Base-by-base conservation (phyloP, 257 asterid genomes). In the Fraxinus pennsylvanica region DNA sequence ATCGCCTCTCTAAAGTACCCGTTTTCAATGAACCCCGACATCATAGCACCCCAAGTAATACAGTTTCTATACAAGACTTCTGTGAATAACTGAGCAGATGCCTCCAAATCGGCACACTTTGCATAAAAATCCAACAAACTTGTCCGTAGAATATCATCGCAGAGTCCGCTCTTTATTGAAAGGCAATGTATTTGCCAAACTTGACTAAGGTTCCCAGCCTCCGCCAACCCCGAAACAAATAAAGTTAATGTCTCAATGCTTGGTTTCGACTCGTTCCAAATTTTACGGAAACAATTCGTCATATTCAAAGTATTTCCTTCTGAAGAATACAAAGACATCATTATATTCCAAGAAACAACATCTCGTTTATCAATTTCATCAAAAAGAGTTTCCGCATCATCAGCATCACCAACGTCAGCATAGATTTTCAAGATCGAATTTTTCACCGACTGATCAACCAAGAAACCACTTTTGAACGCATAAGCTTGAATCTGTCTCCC, bases 291-390 rank as follows among this genome's bases (percentile, higher is more conserved):
- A 82, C 80, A 83, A 68, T 68, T 76, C 3, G 22, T 25, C 84
- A 82, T 83, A 50, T 30, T 73, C 35, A 2, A 22, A 25, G 65
- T 76, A 33, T 77, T 80, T 33, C 85, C 83, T 32, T 50, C 65
- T 21, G 76, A 80, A 33, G 87, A 78, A 76, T 86, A 84, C 39
- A 68, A 72, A 33, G 78, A 72, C 22, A 87, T 82, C 84, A 89
- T 80, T 35, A 81, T 89, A 74, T 89, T 89, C 89, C 89, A 85
- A 45, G 92, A 79, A 80, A 83, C 80, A 14, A 76, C 74, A 61
- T 89, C 92, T 74, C 71, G 77, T 27, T 12, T 14, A 29, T 25
- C 83, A 35, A 57, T 74, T 81, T 85, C 88, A 45, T 33, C 76
- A 21, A 89, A 85, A 66, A 83, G 78, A 81, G 30, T 65, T 71